Evolutionary conservation across 2,329 filamentous ascomycete genomes (phyloP).

Genomic region (Aspergillus neotritici): DNA sequence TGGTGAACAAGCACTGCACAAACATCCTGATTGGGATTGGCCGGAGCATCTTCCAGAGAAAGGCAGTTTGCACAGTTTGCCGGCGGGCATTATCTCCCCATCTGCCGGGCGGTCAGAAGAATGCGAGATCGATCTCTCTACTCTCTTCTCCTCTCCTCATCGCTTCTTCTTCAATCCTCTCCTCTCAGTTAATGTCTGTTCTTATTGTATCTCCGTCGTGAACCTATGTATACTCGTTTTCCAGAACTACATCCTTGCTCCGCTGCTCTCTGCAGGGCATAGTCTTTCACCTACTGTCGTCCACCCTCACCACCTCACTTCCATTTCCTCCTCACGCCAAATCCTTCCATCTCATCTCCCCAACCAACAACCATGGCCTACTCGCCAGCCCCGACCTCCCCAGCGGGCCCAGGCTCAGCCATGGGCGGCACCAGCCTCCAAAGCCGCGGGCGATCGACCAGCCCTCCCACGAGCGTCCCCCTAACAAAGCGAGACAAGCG

Average conservation of each 20-base stretch:
- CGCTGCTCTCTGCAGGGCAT: too few species aligned
- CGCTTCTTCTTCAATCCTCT: background rate
- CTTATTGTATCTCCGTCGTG: background rate
- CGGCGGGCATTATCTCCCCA: too few species aligned
- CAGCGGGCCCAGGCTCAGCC: slow-evolving; percentile 17
- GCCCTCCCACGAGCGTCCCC: slow-evolving; percentile 32
- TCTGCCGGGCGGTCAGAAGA: slow-evolving; percentile 10
- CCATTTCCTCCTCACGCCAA: slow-evolving; percentile 1
- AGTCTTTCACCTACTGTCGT: background rate
- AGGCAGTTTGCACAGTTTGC: too few species aligned
- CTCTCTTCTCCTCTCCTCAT: background rate
- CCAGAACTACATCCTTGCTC: background rate
- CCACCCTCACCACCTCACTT: background rate
- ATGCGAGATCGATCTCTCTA: slow-evolving; percentile 9
- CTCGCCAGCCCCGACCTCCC: slow-evolving; percentile 34
- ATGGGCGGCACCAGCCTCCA: slow-evolving; percentile 19
- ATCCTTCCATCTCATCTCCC: slow-evolving; percentile 3
- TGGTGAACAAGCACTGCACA: too few species aligned
- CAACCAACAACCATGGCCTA: slow-evolving; percentile 35
- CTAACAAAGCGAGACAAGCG: slow-evolving; percentile 85
- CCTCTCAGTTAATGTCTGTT: too few species aligned
- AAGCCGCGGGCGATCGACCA: slow-evolving; percentile 24
- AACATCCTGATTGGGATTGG: too few species aligned
- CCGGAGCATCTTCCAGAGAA: too few species aligned
- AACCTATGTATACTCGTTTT: slow-evolving; percentile 1